phyloP scores from a whole-genome alignment of 306 rosid genomes.

The Rosa multiflora region DNA sequence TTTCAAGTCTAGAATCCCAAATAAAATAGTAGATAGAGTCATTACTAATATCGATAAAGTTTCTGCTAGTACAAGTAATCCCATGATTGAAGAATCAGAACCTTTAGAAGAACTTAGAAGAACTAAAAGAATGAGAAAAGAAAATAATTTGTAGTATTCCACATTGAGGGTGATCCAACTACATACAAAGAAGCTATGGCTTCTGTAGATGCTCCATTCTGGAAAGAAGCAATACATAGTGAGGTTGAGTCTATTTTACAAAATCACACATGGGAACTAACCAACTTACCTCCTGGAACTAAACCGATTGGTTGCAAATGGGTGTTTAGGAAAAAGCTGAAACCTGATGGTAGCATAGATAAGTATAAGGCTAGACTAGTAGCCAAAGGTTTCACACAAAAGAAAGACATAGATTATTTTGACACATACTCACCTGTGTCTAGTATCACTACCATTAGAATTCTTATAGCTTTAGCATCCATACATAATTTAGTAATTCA shows the following conservation, averaged over 20 bases:
- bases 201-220: not conserved
- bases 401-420: no score
- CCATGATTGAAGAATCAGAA: not conserved
- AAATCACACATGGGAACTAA: not conserved
- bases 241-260: not conserved
- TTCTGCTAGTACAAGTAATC: not conserved
- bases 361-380: no score
- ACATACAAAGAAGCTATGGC: not conserved
- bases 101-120: not conserved
- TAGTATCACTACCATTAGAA: no score
- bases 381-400: no score
- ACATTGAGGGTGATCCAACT: not conserved
- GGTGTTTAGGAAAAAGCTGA: no score
- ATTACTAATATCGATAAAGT: not conserved
- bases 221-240: not conserved
- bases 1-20: not conserved
- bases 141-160: not conserved
- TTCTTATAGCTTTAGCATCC: no score
- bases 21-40: not conserved
- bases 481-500: no score
- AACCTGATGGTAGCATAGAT: no score
- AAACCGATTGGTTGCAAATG: no score
- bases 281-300: no score
- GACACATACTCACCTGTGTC: no score
- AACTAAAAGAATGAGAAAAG: not conserved